Evolutionary conservation across 768 basidiomycete species (phyloP), one percentile per base, ranked within the genome.

Genomic region (Phaeotremella fagi): DNA sequence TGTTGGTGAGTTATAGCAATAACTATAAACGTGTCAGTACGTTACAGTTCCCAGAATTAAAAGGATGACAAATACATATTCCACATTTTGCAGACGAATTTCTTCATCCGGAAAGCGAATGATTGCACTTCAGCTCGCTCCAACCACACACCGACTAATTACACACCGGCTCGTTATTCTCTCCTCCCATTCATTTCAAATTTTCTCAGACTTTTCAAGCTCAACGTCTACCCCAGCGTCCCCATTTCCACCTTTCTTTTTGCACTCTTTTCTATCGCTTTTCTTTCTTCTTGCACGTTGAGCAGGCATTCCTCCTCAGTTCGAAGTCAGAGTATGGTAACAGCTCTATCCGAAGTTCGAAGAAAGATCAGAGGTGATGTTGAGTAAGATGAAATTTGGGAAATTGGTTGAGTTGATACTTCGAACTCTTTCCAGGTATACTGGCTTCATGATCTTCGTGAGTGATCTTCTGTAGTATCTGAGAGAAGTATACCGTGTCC

Each of bases 331-430:
- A 98, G 89, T 14, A 97, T 75, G 56, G 95, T 88, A 18, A 94
- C 83, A 18, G 88, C 87, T 46, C 87, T 83, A 60, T 98, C 95
- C 54, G 92, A 88, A 14, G 90, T 94, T 63, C 97, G 94, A 11
- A 99, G 82, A 24, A 88, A 87, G 42, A 98, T 79, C 52, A 84
- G 87, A 2, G 89, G 84, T 50, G 85, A 80, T 5, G 81, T 82
- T 1, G 86, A 82, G 68, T 99, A 94, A 68, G 94, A 92, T 16
- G 79, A 68, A 54, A 97, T 82, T 68, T 92, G 89, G 4, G 90
- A 83, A 37, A 98, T 88, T 16, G 88, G 85, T 61, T 89, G 86
- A 12, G 85, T 82, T 14, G 92, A 81, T n/a, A n/a, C n/a, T n/a
- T n/a, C n/a, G n/a, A n/a, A n/a, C n/a, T n/a, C n/a, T n/a, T n/a